Percentiles rank a stretch among this genome's conserved stretches.
phyloP scores from a whole-genome alignment of 2,329 filamentous ascomycete genomes.

The Thyridium curvatum region DNA sequence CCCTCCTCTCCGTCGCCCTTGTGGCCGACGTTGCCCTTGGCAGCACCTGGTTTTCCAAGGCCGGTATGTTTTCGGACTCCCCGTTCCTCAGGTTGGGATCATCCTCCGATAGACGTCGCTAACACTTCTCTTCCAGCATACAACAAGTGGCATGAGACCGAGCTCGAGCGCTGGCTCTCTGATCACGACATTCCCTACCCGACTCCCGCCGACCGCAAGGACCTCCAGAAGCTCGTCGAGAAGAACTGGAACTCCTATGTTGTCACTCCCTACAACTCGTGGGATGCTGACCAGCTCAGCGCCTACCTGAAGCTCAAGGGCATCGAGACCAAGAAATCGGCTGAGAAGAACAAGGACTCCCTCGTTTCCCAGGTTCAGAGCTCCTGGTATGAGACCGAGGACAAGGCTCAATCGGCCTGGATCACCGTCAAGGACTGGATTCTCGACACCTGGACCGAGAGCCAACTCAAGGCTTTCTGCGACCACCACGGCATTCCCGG shows the following conservation, averaged over 20 bases:
- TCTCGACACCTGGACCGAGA: slow-evolving; percentile 91
- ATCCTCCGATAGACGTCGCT: slow-evolving; percentile 7
- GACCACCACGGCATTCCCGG: slow-evolving; percentile 79
- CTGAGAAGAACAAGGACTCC: slow-evolving; percentile 62
- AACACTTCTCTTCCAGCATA: slow-evolving; percentile 57
- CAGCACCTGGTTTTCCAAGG: slow-evolving; percentile 80
- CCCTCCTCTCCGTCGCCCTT: slow-evolving; percentile 64
- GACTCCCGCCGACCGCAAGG: slow-evolving; percentile 84
- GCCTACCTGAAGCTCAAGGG: slow-evolving; percentile 67
- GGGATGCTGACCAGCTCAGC: slow-evolving; percentile 64
- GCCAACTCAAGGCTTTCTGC: slow-evolving; percentile 86
- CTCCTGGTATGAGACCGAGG: slow-evolving; percentile 74
- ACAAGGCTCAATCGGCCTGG: slow-evolving; percentile 68
- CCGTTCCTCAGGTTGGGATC: not conserved
- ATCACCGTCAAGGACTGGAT: slow-evolving; percentile 80
- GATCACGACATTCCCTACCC: slow-evolving; percentile 90
- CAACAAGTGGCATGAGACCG: slow-evolving; percentile 98
- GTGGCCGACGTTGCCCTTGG: slow-evolving; percentile 64
- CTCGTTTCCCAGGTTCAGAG: slow-evolving; percentile 64
- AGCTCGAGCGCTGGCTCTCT: slow-evolving; percentile 93
- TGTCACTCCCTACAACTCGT: slow-evolving; percentile 67
- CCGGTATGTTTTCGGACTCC: slow-evolving; percentile 62
- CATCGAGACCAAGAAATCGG: slow-evolving; percentile 59
- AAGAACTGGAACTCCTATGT: slow-evolving; percentile 82
- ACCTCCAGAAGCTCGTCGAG: slow-evolving; percentile 86